phyloP scores from a whole-genome alignment of 148 eudicot genomes.

The Rhododendron vialii region DNA sequence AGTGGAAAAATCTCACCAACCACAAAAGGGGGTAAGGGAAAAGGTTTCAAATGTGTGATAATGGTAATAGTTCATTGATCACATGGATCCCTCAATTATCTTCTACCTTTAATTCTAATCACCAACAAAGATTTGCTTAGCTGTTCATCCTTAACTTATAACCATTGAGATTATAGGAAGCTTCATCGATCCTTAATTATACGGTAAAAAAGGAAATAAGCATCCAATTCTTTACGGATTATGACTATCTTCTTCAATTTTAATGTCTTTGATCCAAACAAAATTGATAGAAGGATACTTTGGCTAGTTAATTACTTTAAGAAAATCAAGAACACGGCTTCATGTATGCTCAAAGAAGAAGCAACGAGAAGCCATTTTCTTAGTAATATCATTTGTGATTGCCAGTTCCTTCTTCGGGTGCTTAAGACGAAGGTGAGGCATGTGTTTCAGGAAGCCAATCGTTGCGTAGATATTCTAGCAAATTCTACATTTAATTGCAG shows the following conservation, averaged over 20 bases:
- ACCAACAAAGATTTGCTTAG: background rate
- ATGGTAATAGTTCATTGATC: conserved; percentile 12
- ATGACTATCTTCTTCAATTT: background rate
- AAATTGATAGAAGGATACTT: background rate
- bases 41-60: conserved; percentile 20
- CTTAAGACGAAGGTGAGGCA: background rate
- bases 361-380: too few relatives aligned
- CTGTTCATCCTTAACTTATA: background rate
- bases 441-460: background rate
- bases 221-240: background rate
- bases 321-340: background rate
- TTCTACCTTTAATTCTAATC: background rate
- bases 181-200: background rate
- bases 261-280: background rate
- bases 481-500: too few relatives aligned
- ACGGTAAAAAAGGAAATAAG: background rate
- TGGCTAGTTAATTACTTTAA: background rate
- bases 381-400: too few relatives aligned
- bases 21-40: background rate
- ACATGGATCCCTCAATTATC: conserved; percentile 12
- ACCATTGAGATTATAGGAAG: background rate
- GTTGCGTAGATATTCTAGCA: too few relatives aligned
- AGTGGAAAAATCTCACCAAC: background rate
- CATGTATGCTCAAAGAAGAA: background rate
- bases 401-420: background rate